Base-by-base conservation (phyloP, 768 basidiomycete genomes). In the Boletus sensibilis region DNA sequence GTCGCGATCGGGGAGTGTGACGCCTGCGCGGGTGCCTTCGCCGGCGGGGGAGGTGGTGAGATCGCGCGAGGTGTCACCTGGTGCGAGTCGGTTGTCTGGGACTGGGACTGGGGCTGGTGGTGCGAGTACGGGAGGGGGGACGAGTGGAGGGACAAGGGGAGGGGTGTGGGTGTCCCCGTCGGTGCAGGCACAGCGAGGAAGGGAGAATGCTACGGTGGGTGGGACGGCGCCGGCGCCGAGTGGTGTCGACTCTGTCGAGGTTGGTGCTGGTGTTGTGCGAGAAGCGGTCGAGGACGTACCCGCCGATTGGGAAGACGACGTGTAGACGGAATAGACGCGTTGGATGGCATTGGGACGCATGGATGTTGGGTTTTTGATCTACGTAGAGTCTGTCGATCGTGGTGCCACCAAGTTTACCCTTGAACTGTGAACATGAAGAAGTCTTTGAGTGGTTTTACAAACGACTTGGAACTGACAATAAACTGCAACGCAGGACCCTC, bases 251-350 rank as follows among this genome's bases (percentile, higher is more conserved):
- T n/a, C 6, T 29, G 34, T n/a, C 29, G 37, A 29, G 38, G 31
- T 4, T 20, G 47, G 8, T 13, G 39, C 4, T 20, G 42, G 40
- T 20, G 44, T 13, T 50, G 38, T 8, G 11, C 39, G 1, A 20
- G 55, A 53, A 33, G 18, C 3, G 14, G 69, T 25, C 12, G 13
- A 59, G 34, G 63, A 64, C 41, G 75, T 85, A 7, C 84, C 82
- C 1, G 78, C 80, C 35, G 68, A 79, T 58, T 85, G 83, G 84
- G 83, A 85, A 57, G 80, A 84, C 44, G 83, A 81, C 55, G 62
- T 56, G 5, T 81, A 68, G 45, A 43, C 11, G 23, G 16, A 7
- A 27, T 29, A 23, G 27, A 12, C 12, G 27, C 29, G 43, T 8
- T 45, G 27, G 16, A 43, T 43, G 42, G 16, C 8, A 18, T 37